Conservation (phyloP, 1,284 basidiomycete genomes). For the Cryptococcus wingfieldii region DNA sequence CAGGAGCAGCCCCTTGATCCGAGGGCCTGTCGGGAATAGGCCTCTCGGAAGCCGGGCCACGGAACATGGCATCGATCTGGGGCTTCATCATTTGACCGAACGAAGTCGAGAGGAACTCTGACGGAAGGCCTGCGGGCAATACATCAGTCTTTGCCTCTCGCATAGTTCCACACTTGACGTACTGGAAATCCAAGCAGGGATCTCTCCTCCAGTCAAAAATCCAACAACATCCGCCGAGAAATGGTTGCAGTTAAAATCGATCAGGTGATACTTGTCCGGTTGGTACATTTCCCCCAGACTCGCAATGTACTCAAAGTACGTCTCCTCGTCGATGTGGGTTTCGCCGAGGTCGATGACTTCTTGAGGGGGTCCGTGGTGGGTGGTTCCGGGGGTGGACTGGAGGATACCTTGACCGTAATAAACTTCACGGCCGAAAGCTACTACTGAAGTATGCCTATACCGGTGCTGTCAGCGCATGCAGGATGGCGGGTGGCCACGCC, state of each 20-base stretch:
- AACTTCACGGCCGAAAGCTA: slow-evolving; percentile 76
- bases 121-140: slow-evolving; percentile 63
- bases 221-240: slow-evolving; percentile 83
- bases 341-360: slow-evolving; percentile 74
- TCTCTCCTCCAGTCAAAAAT: slow-evolving; percentile 72
- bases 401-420: slow-evolving; percentile 84
- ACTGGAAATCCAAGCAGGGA: slow-evolving; percentile 68
- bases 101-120: slow-evolving; percentile 83
- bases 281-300: slow-evolving; percentile 76
- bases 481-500: not conserved
- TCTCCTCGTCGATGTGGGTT: slow-evolving; percentile 74
- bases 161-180: slow-evolving; percentile 7
- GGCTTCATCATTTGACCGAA: slow-evolving; percentile 81
- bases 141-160: not conserved
- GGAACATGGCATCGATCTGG: slow-evolving; percentile 82
- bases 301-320: slow-evolving; percentile 72
- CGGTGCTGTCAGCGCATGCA: not conserved
- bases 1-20: slow-evolving; percentile 6
- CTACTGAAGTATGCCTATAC: slow-evolving; percentile 68
- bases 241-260: slow-evolving; percentile 71
- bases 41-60: slow-evolving; percentile 51
- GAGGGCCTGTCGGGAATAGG: slow-evolving; percentile 13
- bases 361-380: slow-evolving; percentile 75
- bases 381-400: slow-evolving; percentile 62
- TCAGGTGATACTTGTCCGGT: slow-evolving; percentile 85